These are phyloP conservation scores for Arabidopsis lyrata DNA, from an alignment of 441 rosid genomes.

Conservation along the genomic window DNA sequence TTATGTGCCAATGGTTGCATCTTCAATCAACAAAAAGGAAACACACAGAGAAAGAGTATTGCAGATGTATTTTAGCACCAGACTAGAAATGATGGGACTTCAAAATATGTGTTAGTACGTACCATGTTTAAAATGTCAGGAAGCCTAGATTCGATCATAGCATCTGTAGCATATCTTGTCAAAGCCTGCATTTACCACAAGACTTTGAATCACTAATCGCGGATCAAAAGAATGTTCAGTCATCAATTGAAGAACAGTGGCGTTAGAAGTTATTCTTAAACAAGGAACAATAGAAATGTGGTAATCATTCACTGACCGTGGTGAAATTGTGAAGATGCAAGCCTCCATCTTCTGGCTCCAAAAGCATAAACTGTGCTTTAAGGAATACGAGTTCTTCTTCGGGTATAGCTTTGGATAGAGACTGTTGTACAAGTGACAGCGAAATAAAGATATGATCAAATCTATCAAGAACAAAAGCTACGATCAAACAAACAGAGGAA, in stretches of 20 bases:
- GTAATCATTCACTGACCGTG: constrained; percentile 50
- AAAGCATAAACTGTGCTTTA: constrained; percentile 58
- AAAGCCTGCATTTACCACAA: constrained; percentile 57
- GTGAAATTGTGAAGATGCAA: constrained; percentile 59
- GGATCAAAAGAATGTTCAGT: neutral
- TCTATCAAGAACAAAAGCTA: constrained; percentile 1
- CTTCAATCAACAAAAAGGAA: constrained; percentile 44
- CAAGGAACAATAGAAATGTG: neutral
- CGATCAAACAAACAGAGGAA: neutral
- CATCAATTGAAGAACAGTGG: neutral
- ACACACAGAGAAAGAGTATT: neutral
- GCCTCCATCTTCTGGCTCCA: constrained; percentile 66
- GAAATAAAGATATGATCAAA: constrained; percentile 3
- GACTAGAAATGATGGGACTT: neutral
- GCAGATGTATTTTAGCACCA: constrained; percentile 3
- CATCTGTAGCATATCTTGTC: constrained; percentile 59
- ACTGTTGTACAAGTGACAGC: constrained; percentile 29
- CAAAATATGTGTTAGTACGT: constrained; percentile 13
- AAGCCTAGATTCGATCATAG: constrained; percentile 65
- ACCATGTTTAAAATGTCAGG: constrained; percentile 63
- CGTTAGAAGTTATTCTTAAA: neutral
- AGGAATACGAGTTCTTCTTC: constrained; percentile 65
- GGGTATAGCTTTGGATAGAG: constrained; percentile 65
- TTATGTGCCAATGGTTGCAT: constrained; percentile 67
- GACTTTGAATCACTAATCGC: neutral